These are phyloP conservation scores for Trichoderma sp. DNA, from an alignment of 2,329 filamentous ascomycete genomes.

Conservation along the genomic window DNA sequence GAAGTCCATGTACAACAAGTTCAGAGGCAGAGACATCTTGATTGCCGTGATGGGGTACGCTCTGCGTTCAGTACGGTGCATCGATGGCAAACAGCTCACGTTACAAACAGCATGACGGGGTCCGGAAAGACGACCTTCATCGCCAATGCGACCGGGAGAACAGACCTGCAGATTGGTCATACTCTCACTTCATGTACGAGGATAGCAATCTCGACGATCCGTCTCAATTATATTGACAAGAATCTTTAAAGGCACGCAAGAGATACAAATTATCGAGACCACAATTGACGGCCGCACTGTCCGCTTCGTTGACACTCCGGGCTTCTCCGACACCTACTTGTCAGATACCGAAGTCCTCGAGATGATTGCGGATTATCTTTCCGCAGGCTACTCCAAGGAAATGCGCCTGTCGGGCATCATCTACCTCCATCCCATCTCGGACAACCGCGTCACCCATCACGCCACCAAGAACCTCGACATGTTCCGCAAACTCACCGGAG, in stretches of 20 bases:
- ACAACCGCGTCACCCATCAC: slow-evolving; percentile 41
- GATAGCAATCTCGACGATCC: neutral
- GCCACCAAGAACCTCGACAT: slow-evolving; percentile 43
- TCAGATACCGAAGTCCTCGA: slow-evolving; percentile 45
- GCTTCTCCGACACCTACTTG: slow-evolving; percentile 47
- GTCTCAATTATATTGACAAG: neutral
- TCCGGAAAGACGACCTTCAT: slow-evolving; percentile 40
- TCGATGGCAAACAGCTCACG: neutral
- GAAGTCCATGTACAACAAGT: slow-evolving; percentile 12
- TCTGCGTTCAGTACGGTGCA: neutral
- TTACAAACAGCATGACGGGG: slow-evolving; percentile 33
- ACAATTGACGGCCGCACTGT: neutral
- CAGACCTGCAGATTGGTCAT: slow-evolving; percentile 33
- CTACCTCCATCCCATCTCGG: slow-evolving; percentile 45
- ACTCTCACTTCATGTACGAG: slow-evolving; percentile 29
- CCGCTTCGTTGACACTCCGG: slow-evolving; percentile 47
- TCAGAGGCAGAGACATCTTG: slow-evolving; percentile 4
- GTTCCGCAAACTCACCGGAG: slow-evolving; percentile 45
- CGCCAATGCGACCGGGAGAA: slow-evolving; percentile 31
- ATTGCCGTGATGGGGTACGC: slow-evolving; percentile 13
- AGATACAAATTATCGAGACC: slow-evolving; percentile 18
- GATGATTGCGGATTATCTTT: slow-evolving; percentile 42
- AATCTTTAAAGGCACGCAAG: neutral
- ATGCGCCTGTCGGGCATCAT: slow-evolving; percentile 43
- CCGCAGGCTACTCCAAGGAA: slow-evolving; percentile 32